Percentiles rank a stretch among this genome's conserved stretches.
These are phyloP conservation scores for Gossypium turneri DNA, from an alignment of 345 rosid species.

Conservation along the genomic window DNA sequence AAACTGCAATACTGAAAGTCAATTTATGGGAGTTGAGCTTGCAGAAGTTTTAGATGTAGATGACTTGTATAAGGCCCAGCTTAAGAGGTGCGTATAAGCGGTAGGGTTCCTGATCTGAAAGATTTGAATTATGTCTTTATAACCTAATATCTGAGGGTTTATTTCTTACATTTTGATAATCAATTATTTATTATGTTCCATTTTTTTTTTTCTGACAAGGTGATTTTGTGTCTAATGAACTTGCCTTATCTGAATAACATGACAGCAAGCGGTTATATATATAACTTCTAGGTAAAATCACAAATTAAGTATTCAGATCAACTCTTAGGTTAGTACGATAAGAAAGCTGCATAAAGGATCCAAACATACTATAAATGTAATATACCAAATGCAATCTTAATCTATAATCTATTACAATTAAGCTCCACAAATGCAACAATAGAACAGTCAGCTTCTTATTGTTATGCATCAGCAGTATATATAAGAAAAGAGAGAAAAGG, in stretches of 20 bases:
- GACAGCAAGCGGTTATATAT: not conserved
- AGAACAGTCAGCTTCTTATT: not conserved
- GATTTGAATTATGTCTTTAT: not conserved
- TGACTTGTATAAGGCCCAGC: constrained; percentile 5
- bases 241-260: not conserved
- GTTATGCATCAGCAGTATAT: not conserved
- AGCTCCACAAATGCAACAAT: not conserved
- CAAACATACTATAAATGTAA: too few relatives aligned
- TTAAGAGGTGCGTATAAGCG: not conserved
- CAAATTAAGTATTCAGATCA: too few relatives aligned
- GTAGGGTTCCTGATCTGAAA: not conserved
- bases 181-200: not conserved
- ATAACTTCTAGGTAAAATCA: too few relatives aligned
- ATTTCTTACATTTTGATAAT: not conserved
- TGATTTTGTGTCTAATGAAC: not conserved
- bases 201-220: not conserved
- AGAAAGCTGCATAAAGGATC: too few relatives aligned
- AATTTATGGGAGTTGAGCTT: constrained; percentile 3
- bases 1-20: not conserved
- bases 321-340: too few relatives aligned
- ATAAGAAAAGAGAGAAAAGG: not conserved
- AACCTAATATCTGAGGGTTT: constrained; percentile 4
- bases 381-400: not conserved
- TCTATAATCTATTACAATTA: not conserved
- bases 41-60: constrained; percentile 9